Conservation (phyloP, 441 rosid genomes). For the Melastoma candidum region DNA sequence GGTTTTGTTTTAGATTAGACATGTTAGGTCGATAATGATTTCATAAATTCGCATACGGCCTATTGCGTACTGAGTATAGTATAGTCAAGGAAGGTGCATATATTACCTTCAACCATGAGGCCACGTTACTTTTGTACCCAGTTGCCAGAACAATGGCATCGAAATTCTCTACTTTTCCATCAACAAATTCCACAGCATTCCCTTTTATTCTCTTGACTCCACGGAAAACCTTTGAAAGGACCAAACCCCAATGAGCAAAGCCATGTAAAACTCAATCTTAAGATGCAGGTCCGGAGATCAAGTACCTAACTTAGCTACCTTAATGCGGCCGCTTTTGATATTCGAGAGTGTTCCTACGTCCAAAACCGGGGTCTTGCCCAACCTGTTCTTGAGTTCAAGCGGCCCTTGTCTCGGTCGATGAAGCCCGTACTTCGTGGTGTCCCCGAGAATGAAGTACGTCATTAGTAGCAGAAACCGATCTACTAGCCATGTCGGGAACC, state of each 20-base stretch:
- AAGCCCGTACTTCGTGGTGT: constrained; percentile 50
- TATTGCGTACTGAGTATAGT: too few species aligned
- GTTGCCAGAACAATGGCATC: constrained; percentile 78
- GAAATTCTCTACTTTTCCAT: constrained; percentile 45
- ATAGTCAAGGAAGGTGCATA: too few species aligned
- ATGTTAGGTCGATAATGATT: too few species aligned
- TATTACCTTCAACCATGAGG: constrained; percentile 66
- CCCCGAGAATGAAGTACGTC: constrained; percentile 47
- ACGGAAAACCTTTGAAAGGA: constrained; percentile 30
- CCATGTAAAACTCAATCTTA: background rate
- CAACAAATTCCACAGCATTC: constrained; percentile 51
- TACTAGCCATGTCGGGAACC: constrained; percentile 54
- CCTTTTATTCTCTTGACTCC: constrained; percentile 43
- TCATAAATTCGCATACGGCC: too few species aligned
- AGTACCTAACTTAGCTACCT: constrained; percentile 22
- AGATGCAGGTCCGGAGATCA: too few species aligned
- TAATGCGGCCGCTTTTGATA: constrained; percentile 56
- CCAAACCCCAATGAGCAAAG: too few species aligned
- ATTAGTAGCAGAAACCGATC: constrained; percentile 47
- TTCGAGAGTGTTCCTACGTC: constrained; percentile 67
- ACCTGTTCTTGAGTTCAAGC: constrained; percentile 41
- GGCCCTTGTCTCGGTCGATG: constrained; percentile 65
- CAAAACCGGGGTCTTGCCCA: constrained; percentile 76
- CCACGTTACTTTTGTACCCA: constrained; percentile 77
- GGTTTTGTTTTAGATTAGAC: background rate